Evolutionary conservation across 352 stramenopile species (phyloP).

Genomic region (Pythium sp.): DNA sequence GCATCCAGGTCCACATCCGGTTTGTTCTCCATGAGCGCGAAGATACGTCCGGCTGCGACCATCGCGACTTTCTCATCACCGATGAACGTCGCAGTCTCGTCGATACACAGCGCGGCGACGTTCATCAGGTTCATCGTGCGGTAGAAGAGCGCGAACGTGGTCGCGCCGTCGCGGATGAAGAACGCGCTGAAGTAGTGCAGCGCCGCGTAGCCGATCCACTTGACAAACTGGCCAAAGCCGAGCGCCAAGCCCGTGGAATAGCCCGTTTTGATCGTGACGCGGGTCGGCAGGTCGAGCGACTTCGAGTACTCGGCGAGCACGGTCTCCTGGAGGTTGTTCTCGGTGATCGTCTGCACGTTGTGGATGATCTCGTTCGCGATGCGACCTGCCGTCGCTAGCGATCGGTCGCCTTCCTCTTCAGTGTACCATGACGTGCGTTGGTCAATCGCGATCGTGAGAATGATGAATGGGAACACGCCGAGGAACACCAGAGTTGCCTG

Average conservation of each 20-base stretch:
- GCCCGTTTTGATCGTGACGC: slow-evolving; percentile 12
- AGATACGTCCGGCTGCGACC: slow-evolving; percentile 17
- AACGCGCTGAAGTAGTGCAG: slow-evolving; percentile 14
- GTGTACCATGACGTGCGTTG: slow-evolving; percentile 12
- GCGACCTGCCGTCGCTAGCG: slow-evolving; percentile 17
- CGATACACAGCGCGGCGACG: slow-evolving; percentile 22
- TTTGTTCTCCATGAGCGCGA: slow-evolving; percentile 21
- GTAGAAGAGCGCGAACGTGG: slow-evolving; percentile 10
- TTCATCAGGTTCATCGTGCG: slow-evolving; percentile 21
- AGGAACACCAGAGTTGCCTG: slow-evolving; percentile 10
- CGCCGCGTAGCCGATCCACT: slow-evolving; percentile 11
- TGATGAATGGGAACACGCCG: slow-evolving; percentile 8
- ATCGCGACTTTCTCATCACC: slow-evolving; percentile 21
- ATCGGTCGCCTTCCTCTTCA: slow-evolving; percentile 20
- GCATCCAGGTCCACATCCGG: slow-evolving; percentile 18
- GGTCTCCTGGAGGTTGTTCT: slow-evolving; percentile 16
- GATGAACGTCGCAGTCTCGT: slow-evolving; percentile 23
- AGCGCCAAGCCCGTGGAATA: slow-evolving; percentile 9
- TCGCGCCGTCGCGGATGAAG: slow-evolving; percentile 6
- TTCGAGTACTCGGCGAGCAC: slow-evolving; percentile 10
- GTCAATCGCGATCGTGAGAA: slow-evolving; percentile 4
- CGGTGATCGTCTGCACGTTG: slow-evolving; percentile 27
- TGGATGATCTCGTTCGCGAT: slow-evolving; percentile 27
- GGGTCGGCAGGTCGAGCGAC: slow-evolving; percentile 10
- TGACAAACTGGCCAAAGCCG: slow-evolving; percentile 12